Base-by-base conservation (phyloP, 352 stramenopile species). In the Phytophthora vignae region DNA sequence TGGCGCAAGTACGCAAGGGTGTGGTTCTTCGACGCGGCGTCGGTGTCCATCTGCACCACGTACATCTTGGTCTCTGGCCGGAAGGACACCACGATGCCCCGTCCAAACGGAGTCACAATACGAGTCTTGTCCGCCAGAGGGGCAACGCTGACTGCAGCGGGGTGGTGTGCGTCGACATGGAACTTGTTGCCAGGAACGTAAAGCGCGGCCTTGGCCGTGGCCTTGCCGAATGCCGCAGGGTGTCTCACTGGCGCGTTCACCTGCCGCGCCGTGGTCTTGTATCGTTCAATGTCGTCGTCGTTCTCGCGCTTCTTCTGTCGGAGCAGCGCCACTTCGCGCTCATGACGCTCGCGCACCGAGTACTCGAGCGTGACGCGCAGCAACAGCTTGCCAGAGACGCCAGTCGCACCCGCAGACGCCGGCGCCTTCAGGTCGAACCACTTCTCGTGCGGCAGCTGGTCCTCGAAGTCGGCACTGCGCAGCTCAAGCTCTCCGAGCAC, bases 151-250 rank as follows among this genome's bases (percentile, higher is more conserved):
- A 96, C 83, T 3, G 89, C 84, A 38, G 62, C 89, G 12, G 89
- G 87, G 53, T 94, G 84, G 63, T 93, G 83, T n/a, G 69, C 67
- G 7, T 90, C 80, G 9, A 72, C 55, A n/a, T 67, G 74, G 57
- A 96, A 96, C 60, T 76, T 78, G 69, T 91, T 91, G 19, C 89
- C 86, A 22, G 89, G 89, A 53, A 96, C 78, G 58, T 96, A 95
- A 42, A 96, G 69, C 36, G 81, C 84, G 57, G 87, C 74, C 31
- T 67, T 74, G 17, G 81, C 74, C 3, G 86, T 81, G 2, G 70
- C 78, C 4, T 73, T 68, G 48, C 89, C 89, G 68, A 87, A 96
- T 19, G 89, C 83, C 9, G 89, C 89, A 54, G 89, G 89, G 68
- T 96, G 89, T 36, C 80, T 76, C 40, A 68, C 64, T 0, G 71